These are phyloP conservation scores for Fraxinus sp. DNA, from an alignment of 305 asterid species.

Conservation along the genomic window DNA sequence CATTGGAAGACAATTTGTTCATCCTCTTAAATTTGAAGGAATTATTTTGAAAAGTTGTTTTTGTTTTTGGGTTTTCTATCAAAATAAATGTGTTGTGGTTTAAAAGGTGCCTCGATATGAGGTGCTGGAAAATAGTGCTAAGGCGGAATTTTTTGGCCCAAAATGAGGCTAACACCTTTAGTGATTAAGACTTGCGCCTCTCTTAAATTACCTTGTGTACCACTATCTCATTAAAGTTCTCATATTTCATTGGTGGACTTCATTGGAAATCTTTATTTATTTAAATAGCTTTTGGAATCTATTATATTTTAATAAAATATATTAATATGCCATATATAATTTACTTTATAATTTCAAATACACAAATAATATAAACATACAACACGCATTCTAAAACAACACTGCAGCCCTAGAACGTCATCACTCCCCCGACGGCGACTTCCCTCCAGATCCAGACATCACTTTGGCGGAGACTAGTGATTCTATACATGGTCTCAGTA, in stretches of 20 bases:
- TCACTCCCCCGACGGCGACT: neutral
- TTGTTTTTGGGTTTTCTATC: neutral
- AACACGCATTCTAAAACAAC: neutral
- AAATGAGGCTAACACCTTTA: neutral
- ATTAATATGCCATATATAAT: neutral
- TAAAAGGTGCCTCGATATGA: neutral
- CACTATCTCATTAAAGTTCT: neutral
- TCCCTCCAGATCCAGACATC: neutral
- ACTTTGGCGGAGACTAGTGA: neutral
- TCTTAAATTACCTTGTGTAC: neutral
- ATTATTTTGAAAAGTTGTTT: neutral
- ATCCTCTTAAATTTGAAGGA: neutral
- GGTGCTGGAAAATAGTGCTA: neutral
- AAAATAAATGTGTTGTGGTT: neutral
- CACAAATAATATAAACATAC: neutral
- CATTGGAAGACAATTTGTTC: neutral
- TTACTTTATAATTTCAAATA: no score
- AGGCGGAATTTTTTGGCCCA: neutral
- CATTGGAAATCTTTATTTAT: neutral
- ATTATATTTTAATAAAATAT: no score
- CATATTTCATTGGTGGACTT: neutral
- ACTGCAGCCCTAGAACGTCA: neutral
- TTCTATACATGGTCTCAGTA: neutral
- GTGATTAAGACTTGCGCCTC: neutral
- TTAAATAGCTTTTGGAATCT: neutral